Percentiles rank a stretch among this genome's conserved stretches.
These are phyloP conservation scores for Rhododendron vialii DNA, from an alignment of 148 eudicot genomes.

Conservation along the genomic window DNA sequence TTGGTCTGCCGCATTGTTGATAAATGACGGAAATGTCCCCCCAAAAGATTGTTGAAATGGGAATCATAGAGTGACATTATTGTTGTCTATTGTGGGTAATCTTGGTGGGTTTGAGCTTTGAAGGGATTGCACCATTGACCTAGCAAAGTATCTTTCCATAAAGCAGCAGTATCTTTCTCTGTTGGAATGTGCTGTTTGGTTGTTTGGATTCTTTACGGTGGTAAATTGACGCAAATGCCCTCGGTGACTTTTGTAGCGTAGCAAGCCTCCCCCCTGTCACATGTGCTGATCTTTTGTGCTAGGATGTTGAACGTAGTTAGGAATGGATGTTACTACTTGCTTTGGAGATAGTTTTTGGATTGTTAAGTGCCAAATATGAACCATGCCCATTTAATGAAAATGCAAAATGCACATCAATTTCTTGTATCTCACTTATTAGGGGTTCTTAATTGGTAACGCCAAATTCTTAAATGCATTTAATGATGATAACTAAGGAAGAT, in stretches of 20 bases:
- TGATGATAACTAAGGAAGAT: background rate
- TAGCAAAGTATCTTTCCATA: background rate
- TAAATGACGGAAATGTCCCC: background rate
- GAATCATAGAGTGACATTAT: background rate
- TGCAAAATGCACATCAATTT: background rate
- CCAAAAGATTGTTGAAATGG: background rate
- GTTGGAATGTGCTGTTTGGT: background rate
- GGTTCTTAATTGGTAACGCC: background rate
- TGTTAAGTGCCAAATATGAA: background rate
- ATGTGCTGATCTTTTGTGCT: constrained; percentile 8
- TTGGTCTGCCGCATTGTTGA: background rate
- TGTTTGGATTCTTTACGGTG: background rate
- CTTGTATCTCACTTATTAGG: background rate
- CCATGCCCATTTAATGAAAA: background rate
- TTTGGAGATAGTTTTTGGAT: background rate
- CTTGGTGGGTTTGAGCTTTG: background rate
- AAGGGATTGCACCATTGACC: background rate
- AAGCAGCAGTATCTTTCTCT: background rate
- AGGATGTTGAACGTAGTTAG: background rate
- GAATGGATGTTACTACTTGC: background rate
- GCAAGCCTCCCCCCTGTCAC: background rate
- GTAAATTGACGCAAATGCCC: constrained; percentile 18
- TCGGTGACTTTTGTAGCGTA: background rate
- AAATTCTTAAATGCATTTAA: background rate
- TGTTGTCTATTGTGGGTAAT: background rate